Conservation (phyloP, 768 basidiomycete species). For the Collybia nuda region DNA sequence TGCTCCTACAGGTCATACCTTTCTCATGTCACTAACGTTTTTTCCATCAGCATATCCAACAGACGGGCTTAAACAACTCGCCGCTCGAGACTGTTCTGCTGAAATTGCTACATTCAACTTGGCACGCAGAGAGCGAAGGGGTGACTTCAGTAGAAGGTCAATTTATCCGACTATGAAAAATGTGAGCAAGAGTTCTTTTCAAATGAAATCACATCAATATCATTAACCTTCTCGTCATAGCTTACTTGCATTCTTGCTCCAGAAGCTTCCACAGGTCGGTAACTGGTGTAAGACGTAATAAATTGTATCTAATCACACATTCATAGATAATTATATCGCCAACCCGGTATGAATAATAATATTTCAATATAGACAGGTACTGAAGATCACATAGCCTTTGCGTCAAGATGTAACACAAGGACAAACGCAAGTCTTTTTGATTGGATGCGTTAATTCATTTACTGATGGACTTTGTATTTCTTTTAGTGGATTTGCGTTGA, state of each 20-base stretch:
- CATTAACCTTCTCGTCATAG: constrained; percentile 3
- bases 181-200: background rate
- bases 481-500: constrained; percentile 32
- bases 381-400: constrained; percentile 7
- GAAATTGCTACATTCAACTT: constrained; percentile 13
- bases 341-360: constrained; percentile 10
- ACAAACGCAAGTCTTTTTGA: constrained; percentile 10
- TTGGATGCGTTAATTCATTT: too few relatives aligned
- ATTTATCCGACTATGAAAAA: constrained; percentile 11
- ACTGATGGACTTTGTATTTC: background rate
- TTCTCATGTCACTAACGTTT: background rate
- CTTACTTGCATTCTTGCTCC: constrained; percentile 17
- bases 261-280: constrained; percentile 11
- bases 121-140: constrained; percentile 10
- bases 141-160: constrained; percentile 8
- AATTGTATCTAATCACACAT: background rate
- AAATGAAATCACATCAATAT: background rate
- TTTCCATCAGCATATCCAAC: constrained; percentile 2
- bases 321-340: constrained; percentile 14
- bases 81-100: constrained; percentile 11
- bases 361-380: background rate
- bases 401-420: constrained; percentile 19
- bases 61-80: background rate
- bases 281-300: background rate
- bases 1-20: background rate